Conservation (phyloP, 2,329 filamentous ascomycete species). For the Bipolaris bicolor region DNA sequence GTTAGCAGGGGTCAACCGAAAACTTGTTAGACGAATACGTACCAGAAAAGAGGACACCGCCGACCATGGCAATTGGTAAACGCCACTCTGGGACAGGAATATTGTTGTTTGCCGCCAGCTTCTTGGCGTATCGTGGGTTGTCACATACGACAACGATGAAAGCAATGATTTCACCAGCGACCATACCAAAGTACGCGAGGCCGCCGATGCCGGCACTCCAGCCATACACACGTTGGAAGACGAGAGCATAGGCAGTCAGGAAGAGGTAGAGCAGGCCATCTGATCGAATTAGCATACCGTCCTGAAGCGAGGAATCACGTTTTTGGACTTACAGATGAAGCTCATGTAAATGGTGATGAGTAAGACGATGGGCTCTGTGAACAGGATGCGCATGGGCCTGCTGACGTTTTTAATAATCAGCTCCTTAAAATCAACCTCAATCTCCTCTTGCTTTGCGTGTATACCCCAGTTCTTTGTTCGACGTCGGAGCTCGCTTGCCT, state of each 20-base stretch:
- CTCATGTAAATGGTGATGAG: constrained; percentile 56
- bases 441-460: constrained; percentile 63
- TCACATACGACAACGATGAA: constrained; percentile 67
- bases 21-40: neutral
- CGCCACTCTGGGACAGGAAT: constrained; percentile 65
- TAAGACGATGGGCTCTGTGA: constrained; percentile 58
- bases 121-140: constrained; percentile 67
- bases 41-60: constrained; percentile 54
- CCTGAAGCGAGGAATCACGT: neutral
- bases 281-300: constrained; percentile 41
- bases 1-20: neutral
- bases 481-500: constrained; percentile 61
- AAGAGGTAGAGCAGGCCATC: constrained; percentile 81
- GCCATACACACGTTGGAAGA: constrained; percentile 74
- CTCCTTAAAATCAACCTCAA: constrained; percentile 59
- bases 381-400: constrained; percentile 57
- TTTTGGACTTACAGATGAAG: constrained; percentile 42
- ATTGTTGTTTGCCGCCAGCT: constrained; percentile 54
- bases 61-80: constrained; percentile 60
- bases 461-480: constrained; percentile 66
- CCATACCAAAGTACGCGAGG: constrained; percentile 85
- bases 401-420: constrained; percentile 60
- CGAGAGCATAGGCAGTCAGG: constrained; percentile 81
- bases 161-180: constrained; percentile 72
- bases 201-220: constrained; percentile 74